Conservation (phyloP, 805 yeast genomes). For the Metschnikowia matae region DNA sequence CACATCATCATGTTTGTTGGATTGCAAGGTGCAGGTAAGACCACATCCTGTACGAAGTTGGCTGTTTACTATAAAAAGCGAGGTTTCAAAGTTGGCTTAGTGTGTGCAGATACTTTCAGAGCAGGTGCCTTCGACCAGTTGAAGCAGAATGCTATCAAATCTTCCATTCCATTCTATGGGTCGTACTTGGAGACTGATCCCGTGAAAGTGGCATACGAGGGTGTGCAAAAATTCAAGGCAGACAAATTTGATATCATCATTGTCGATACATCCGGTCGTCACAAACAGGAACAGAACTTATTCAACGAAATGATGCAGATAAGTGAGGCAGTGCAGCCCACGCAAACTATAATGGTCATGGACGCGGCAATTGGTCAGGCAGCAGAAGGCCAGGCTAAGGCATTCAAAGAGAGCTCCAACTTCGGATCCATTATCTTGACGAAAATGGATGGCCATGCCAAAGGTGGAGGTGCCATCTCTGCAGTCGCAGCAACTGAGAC, state of each 20-base stretch:
- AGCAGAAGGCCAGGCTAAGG: slow-evolving; percentile 90
- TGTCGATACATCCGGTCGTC: slow-evolving; percentile 98
- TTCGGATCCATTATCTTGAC: slow-evolving; percentile 95
- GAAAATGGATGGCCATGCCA: slow-evolving; percentile 98
- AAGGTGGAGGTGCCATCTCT: slow-evolving; percentile 98
- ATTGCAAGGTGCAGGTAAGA: slow-evolving; percentile 97
- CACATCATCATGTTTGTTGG: slow-evolving; percentile 96
- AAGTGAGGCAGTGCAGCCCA: slow-evolving; percentile 81
- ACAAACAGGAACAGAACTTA: slow-evolving; percentile 87
- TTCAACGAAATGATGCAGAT: slow-evolving; percentile 95
- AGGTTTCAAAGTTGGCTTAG: slow-evolving; percentile 92
- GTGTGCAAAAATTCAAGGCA: slow-evolving; percentile 85
- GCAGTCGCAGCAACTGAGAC: slow-evolving; percentile 97
- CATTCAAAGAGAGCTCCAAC: slow-evolving; percentile 87
- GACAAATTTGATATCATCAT: slow-evolving; percentile 91
- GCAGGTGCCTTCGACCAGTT: slow-evolving; percentile 99
- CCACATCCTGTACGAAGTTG: slow-evolving; percentile 93
- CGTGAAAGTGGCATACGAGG: slow-evolving; percentile 83
- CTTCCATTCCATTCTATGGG: slow-evolving; percentile 91
- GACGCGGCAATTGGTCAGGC: slow-evolving; percentile 99
- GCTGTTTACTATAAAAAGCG: slow-evolving; percentile 92
- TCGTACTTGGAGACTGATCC: slow-evolving; percentile 96
- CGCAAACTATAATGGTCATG: slow-evolving; percentile 94
- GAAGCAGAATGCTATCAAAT: slow-evolving; percentile 94
- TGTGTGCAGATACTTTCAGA: slow-evolving; percentile 98